Evolutionary conservation across 768 basidiomycete species (phyloP).

Genomic region (Mrakia hoshinonis): DNA sequence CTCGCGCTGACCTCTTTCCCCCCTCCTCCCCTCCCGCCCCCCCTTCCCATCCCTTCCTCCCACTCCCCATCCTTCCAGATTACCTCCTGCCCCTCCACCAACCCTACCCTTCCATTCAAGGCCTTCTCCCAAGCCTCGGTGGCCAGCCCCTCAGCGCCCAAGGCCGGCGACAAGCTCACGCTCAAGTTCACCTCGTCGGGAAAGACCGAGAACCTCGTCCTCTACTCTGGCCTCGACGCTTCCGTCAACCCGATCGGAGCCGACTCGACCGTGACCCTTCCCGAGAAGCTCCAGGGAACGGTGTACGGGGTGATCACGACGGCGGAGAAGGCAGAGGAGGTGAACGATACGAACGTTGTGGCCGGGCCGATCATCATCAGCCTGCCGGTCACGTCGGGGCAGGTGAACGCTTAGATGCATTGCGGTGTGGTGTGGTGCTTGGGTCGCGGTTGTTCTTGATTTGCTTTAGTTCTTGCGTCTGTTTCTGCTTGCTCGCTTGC

Average conservation of each 20-base stretch:
- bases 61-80: too few species aligned
- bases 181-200: slow-evolving; percentile 31
- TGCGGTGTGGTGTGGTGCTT: too few species aligned
- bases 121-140: slow-evolving; percentile 24
- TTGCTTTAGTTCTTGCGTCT: too few species aligned
- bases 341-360: background rate
- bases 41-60: slow-evolving; percentile 43
- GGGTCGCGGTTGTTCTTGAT: too few species aligned
- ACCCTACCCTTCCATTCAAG: slow-evolving; percentile 23
- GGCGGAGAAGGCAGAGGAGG: background rate
- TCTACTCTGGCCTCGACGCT: slow-evolving; percentile 6
- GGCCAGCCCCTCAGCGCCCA: slow-evolving; percentile 32
- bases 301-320: slow-evolving; percentile 40
- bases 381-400: too few species aligned
- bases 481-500: too few species aligned
- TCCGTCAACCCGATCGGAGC: background rate
- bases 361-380: slow-evolving; percentile 16
- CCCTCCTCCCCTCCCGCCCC: slow-evolving; percentile 41
- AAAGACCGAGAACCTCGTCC: slow-evolving; percentile 20
- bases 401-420: too few species aligned
- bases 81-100: slow-evolving; percentile 47
- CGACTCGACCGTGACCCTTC: slow-evolving; percentile 33
- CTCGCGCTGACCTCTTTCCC: too few species aligned
- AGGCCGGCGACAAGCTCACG: slow-evolving; percentile 37
- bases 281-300: too few species aligned